These are phyloP conservation scores for Mortierella polycephala DNA, from an alignment of 371 early-diverging fungal genomes.

Conservation along the genomic window DNA sequence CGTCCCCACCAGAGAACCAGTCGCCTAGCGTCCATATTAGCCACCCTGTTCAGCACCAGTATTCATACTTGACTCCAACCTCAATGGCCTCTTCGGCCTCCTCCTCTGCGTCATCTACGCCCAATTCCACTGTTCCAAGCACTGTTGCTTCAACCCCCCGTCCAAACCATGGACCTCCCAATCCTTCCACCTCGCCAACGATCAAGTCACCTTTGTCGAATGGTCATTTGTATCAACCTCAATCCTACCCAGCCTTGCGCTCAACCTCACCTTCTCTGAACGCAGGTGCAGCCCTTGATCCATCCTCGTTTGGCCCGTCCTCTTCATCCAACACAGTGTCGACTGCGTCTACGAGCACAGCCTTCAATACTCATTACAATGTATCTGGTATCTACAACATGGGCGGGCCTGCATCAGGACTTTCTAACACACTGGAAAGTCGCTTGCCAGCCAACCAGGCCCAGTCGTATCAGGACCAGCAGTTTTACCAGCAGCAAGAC, in stretches of 20 bases:
- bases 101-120: constrained; percentile 19
- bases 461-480: constrained; percentile 23
- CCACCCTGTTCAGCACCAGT: constrained; percentile 5
- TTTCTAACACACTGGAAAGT: constrained; percentile 11
- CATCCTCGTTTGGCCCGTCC: constrained; percentile 26
- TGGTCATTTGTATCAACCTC: constrained; percentile 35
- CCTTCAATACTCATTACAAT: constrained; percentile 16
- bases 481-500: constrained; percentile 11
- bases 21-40: constrained; percentile 29
- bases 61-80: constrained; percentile 21
- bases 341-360: background rate
- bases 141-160: constrained; percentile 36
- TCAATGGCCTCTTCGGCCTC: constrained; percentile 16
- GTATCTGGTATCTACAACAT: constrained; percentile 31
- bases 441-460: constrained; percentile 24
- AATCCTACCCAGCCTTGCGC: constrained; percentile 36
- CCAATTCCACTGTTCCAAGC: constrained; percentile 35
- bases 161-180: background rate
- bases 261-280: constrained; percentile 37
- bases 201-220: constrained; percentile 32
- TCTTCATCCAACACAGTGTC: constrained; percentile 4
- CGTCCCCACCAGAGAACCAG: constrained; percentile 49
- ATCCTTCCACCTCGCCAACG: constrained; percentile 4
- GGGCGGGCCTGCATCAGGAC: constrained; percentile 15
- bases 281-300: constrained; percentile 16